Conservation (phyloP, 495 filamentous ascomycete genomes). For the Aspergillus leporis region DNA sequence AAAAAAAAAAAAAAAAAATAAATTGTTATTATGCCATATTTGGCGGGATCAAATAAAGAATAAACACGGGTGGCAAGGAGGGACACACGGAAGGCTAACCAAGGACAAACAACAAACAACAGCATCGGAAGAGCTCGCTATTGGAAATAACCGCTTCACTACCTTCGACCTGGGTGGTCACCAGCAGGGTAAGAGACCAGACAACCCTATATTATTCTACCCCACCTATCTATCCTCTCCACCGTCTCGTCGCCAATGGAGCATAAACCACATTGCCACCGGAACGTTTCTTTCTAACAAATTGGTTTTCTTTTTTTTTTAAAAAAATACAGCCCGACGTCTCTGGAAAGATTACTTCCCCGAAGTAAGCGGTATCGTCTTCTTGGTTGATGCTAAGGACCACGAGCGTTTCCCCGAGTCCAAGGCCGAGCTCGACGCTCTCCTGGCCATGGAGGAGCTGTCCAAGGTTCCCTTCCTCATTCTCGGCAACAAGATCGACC, state of each 20-base stretch:
- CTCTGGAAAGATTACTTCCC: constrained; percentile 99
- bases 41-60: background rate
- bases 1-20: too few relatives aligned
- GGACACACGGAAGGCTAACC: background rate
- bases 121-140: constrained; percentile 95
- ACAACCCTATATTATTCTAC: background rate
- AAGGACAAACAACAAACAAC: constrained; percentile 13
- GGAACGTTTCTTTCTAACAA: too few relatives aligned
- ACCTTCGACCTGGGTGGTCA: constrained; percentile 98
- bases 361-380: constrained; percentile 96
- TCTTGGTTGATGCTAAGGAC: constrained; percentile 97
- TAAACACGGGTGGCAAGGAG: background rate
- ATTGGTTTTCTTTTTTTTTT: too few relatives aligned
- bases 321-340: constrained; percentile 70
- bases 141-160: constrained; percentile 94
- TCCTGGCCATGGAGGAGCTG: constrained; percentile 90
- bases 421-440: constrained; percentile 94
- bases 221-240: background rate
- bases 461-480: constrained; percentile 92
- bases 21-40: background rate
- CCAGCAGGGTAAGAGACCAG: constrained; percentile 80
- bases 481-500: constrained; percentile 98
- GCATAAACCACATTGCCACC: too few relatives aligned
- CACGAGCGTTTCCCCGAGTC: constrained; percentile 89
- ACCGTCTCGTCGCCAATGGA: too few relatives aligned